Evolutionary conservation across 1,284 basidiomycete genomes (phyloP).

Genomic region (Puccinia polysora): DNA sequence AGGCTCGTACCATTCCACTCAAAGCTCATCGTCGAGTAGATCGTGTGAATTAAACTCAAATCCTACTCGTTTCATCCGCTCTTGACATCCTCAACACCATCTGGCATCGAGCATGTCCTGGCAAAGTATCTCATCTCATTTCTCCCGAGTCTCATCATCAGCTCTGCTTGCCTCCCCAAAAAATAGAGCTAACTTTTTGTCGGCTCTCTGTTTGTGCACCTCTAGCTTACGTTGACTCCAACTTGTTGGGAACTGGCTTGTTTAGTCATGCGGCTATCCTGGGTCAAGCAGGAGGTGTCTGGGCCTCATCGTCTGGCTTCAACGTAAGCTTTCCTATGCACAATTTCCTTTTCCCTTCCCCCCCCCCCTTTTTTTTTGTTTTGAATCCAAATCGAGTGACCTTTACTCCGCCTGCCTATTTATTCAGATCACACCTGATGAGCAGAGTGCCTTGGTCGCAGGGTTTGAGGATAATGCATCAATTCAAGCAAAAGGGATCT

Average conservation of each 20-base stretch:
- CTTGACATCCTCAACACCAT: too few relatives aligned
- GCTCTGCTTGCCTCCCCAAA: not conserved
- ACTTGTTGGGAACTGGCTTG: conserved; percentile 73
- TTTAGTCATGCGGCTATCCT: conserved; percentile 76
- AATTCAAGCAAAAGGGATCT: conserved; percentile 62
- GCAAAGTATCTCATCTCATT: conserved; percentile 24
- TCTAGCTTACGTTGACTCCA: conserved; percentile 77
- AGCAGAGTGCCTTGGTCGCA: conserved; percentile 66
- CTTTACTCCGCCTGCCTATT: conserved; percentile 45
- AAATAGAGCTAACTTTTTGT: conserved; percentile 46
- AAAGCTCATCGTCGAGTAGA: too few relatives aligned
- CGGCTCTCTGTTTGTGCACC: conserved; percentile 45
- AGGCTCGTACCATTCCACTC: too few relatives aligned
- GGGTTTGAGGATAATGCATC: conserved; percentile 58
- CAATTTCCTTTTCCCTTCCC: conserved; percentile 45
- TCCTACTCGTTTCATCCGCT: too few relatives aligned
- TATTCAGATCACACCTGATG: conserved; percentile 65
- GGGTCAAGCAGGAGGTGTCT: conserved; percentile 77
- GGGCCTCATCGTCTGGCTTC: conserved; percentile 74
- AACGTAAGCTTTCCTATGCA: too few relatives aligned
- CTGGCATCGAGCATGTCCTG: conserved; percentile 29
- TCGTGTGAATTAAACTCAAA: too few relatives aligned
- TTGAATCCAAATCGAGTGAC: conserved; percentile 49
- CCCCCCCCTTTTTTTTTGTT: conserved; percentile 38
- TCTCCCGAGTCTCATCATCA: not conserved